Conservation (phyloP, 2,329 filamentous ascomycete genomes). For the Salinomyces thailandicus region DNA sequence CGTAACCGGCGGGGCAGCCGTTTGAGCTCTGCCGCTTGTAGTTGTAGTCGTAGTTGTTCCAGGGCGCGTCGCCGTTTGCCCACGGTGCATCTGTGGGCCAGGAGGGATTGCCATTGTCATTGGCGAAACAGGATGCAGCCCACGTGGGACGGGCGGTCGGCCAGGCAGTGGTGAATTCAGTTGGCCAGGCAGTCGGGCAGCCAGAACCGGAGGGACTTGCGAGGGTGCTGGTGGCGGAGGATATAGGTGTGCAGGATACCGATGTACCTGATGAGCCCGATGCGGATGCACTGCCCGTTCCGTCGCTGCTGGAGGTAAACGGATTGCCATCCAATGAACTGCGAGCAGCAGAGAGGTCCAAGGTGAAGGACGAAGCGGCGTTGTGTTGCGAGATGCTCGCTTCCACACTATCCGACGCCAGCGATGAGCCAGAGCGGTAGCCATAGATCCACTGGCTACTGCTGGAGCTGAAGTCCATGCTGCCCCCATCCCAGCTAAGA, state of each 20-base stretch:
- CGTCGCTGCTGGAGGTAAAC: constrained; percentile 21
- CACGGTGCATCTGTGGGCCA: neutral
- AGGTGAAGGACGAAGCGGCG: constrained; percentile 31
- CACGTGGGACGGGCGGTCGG: neutral
- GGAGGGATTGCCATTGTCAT: neutral
- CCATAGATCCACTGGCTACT: constrained; percentile 41
- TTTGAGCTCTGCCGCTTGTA: neutral
- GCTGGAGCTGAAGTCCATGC: constrained; percentile 38
- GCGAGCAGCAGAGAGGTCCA: constrained; percentile 40
- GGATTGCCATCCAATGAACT: constrained; percentile 34
- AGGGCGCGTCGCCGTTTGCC: neutral
- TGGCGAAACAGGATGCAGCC: neutral
- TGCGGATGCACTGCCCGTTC: constrained; percentile 6
- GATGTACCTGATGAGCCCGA: constrained; percentile 1
- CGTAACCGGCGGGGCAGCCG: neutral
- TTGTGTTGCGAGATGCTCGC: constrained; percentile 39
- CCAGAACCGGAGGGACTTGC: no score
- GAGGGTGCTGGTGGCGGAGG: neutral
- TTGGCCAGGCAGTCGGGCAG: neutral
- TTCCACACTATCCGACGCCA: constrained; percentile 37
- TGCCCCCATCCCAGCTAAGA: constrained; percentile 41
- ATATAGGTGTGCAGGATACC: neutral
- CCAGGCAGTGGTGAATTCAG: neutral
- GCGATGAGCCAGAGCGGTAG: constrained; percentile 34
- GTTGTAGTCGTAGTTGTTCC: neutral